Evolutionary conservation across 73 alveolate genomes (phyloP).

Genomic region (Uronychia setigera): DNA sequence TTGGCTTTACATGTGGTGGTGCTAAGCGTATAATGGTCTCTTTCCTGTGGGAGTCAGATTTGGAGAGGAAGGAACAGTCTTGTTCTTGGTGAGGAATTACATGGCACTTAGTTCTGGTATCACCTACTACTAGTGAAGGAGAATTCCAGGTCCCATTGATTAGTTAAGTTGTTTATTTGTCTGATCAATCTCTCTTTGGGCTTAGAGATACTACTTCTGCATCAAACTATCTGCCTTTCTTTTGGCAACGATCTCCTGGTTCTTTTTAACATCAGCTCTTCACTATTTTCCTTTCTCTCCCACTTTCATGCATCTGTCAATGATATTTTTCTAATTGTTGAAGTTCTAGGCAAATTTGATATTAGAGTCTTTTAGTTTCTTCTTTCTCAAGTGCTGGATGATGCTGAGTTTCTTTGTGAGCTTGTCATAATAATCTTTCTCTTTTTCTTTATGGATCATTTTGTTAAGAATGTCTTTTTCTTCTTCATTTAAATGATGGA

Average conservation of each 20-base stretch:
- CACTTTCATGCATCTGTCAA: slow-evolving; percentile 10
- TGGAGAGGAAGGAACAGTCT: not conserved
- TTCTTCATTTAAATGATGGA: slow-evolving; percentile 28
- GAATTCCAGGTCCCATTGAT: not conserved
- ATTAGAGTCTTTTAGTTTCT: slow-evolving; percentile 10
- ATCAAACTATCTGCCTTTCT: not conserved
- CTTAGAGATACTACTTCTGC: not conserved
- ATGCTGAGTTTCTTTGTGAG: slow-evolving; percentile 1
- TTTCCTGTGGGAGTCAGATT: not conserved
- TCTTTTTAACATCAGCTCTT: not conserved
- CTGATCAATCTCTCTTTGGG: not conserved
- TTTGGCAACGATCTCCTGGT: not conserved
- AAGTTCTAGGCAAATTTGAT: slow-evolving; percentile 22
- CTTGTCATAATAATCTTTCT: slow-evolving; percentile 18
- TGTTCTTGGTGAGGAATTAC: not conserved
- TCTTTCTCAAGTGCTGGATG: not conserved
- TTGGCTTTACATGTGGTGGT: not conserved
- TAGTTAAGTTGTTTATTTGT: not conserved
- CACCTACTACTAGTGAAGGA: not conserved
- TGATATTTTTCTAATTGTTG: slow-evolving; percentile 9
- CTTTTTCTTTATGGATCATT: slow-evolving; percentile 20
- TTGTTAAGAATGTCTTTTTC: slow-evolving; percentile 17
- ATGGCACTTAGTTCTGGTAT: not conserved
- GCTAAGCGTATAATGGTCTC: not conserved
- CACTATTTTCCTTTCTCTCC: slow-evolving; percentile 14